phyloP scores from a whole-genome alignment of 768 basidiomycete species.

The Infundibulicybe gibba region DNA sequence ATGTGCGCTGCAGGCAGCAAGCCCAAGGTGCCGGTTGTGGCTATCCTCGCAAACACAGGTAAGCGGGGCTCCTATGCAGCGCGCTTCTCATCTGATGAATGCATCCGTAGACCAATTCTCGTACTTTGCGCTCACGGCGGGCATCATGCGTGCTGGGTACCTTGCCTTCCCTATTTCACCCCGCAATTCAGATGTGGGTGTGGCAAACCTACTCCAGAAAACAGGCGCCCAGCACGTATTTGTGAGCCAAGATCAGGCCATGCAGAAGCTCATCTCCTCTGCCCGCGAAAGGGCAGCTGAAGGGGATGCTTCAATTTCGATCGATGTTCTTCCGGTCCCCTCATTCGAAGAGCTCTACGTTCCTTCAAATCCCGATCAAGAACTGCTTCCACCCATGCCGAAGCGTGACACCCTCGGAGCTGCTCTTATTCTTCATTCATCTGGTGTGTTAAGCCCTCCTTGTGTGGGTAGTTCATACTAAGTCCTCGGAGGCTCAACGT shows the following conservation, averaged over 20 bases:
- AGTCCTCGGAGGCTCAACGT: slow-evolving; percentile 9
- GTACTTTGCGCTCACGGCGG: slow-evolving; percentile 26
- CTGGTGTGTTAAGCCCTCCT: slow-evolving; percentile 7
- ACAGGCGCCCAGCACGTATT: slow-evolving; percentile 17
- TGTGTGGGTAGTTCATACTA: neutral
- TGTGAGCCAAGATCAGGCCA: slow-evolving; percentile 16
- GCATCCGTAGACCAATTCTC: slow-evolving; percentile 24
- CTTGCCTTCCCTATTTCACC: slow-evolving; percentile 32
- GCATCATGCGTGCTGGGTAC: slow-evolving; percentile 36
- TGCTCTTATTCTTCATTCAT: slow-evolving; percentile 16
- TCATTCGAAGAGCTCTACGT: slow-evolving; percentile 7
- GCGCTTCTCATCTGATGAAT: neutral
- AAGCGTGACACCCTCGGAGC: slow-evolving; percentile 3
- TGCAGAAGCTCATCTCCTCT: slow-evolving; percentile 10
- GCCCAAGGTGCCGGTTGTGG: slow-evolving; percentile 16
- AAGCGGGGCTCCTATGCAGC: neutral
- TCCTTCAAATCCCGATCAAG: neutral
- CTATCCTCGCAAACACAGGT: slow-evolving; percentile 23
- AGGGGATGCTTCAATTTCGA: neutral
- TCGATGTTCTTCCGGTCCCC: neutral
- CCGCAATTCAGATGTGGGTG: slow-evolving; percentile 42
- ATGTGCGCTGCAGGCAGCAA: neutral
- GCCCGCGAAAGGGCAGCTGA: slow-evolving; percentile 6
- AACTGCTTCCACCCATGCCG: neutral
- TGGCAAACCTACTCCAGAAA: slow-evolving; percentile 37